A percentile compares a stretch with the other conserved stretches of the same genome.
Conservation (phyloP, 73 alveolate species). For the Tetrahymena thermophila region DNA sequence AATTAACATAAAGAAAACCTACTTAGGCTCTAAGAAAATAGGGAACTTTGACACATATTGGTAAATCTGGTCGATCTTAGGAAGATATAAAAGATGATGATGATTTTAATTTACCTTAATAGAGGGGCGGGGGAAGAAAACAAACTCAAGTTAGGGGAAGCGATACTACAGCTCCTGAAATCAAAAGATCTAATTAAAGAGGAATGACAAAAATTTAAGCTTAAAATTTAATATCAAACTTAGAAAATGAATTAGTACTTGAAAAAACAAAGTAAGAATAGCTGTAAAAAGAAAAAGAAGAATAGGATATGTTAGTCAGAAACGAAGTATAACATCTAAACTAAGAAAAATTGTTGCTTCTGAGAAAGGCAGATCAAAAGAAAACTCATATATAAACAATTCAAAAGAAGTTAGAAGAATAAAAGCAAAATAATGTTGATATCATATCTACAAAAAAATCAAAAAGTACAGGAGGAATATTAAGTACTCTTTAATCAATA, state of each 20-base stretch:
- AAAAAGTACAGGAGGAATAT: background rate
- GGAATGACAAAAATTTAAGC: background rate
- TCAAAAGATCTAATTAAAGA: background rate
- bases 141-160: background rate
- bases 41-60: background rate
- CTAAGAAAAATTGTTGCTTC: background rate
- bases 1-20: background rate
- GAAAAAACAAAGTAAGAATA: background rate
- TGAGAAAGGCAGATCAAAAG: background rate
- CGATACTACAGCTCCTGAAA: background rate
- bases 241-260: background rate
- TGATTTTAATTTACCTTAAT: background rate
- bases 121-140: background rate
- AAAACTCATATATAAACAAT: background rate
- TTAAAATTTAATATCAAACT: background rate
- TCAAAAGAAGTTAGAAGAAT: background rate
- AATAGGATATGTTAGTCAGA: background rate
- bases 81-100: background rate
- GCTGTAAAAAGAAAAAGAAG: background rate
- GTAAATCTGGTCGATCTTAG: background rate
- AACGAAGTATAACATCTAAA: background rate
- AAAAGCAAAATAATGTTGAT: background rate
- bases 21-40: background rate
- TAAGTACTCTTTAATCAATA: background rate
- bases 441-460: background rate